Evolutionary conservation across 176 grass and related monocot genomes (phyloP), one percentile per base, ranked within the genome.

Genomic region (Ensete ventricosum): DNA sequence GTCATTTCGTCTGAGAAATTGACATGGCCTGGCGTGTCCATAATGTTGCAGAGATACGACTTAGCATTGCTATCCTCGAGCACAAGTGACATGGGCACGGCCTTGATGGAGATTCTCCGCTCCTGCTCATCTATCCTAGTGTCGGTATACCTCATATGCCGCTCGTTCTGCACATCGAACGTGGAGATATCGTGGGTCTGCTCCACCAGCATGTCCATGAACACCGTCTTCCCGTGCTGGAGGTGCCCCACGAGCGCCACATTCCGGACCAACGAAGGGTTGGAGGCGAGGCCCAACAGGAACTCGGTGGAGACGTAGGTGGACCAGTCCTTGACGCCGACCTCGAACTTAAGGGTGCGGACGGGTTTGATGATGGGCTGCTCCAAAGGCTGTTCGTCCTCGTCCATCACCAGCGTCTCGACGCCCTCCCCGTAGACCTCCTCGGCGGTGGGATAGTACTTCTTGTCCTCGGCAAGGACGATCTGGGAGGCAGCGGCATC

Each of bases 121-220:
- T 99, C 95, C 88, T 99, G 95, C 82, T 99, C 95, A 6, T 99
- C 95, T 13, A 99, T 90, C 73, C 95, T 69, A 0, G 95, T 99
- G 76, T 99, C 95, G 0, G 95, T 98, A 76, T 88, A 94, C 54
- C 90, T 71, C 73, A 91, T 79, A 13, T 94, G 95, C 57, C 90
- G 82, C 90, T 98, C 95, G 59, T 84, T 89, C 59, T 86, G 89
- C 4, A 82, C 63, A 43, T 99, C 91, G 70, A 94, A 99, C 0
- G 95, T 99, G 77, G 75, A 87, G 52, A 99, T 84, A 53, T 99
- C 86, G 82, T 99, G 95, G 1, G 95, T 99, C 80, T 99, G 95
- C 86, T 99, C 95, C 64, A 99, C 88, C 59, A 99, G 86, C 95
- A 99, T 99, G 88, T 99, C 95, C 90, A 94, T 91, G 86, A 99